Evolutionary conservation across 371 early-diverging fungal genomes (phyloP).

Genomic region (Entomophthora muscae): DNA sequence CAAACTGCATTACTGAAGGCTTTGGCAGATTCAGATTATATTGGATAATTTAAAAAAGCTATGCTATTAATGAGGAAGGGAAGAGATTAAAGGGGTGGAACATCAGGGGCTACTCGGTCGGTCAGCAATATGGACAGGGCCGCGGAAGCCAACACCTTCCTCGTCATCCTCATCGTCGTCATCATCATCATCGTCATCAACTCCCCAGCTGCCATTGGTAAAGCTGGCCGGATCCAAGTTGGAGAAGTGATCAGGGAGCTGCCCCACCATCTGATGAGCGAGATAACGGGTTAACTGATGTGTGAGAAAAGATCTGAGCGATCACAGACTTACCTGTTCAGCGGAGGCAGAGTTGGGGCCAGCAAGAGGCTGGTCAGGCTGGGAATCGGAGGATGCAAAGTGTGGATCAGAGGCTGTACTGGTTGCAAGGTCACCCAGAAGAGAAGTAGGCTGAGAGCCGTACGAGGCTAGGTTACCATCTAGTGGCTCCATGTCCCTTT

Average conservation of each 20-base stretch:
- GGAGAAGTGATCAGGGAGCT: slow-evolving; percentile 39
- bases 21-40: no score
- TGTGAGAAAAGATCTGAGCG: slow-evolving; percentile 4
- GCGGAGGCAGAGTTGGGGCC: slow-evolving; percentile 26
- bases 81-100: no score
- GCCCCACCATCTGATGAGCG: slow-evolving; percentile 37
- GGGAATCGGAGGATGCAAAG: background rate
- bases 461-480: slow-evolving; percentile 46
- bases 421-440: background rate
- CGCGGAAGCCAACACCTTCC: background rate
- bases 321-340: slow-evolving; percentile 20
- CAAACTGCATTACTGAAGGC: no score
- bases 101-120: background rate
- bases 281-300: slow-evolving; percentile 46
- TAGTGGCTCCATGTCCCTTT: slow-evolving; percentile 71
- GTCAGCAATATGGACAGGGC: background rate
- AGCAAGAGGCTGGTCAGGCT: slow-evolving; percentile 15
- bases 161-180: no score
- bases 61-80: no score
- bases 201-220: slow-evolving; percentile 8
- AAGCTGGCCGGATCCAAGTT: slow-evolving; percentile 14
- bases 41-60: no score
- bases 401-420: background rate
- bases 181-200: slow-evolving; percentile 10
- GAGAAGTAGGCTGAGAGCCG: background rate